A percentile compares a stretch with the other conserved stretches of the same genome.
These are phyloP conservation scores for Rubroboletus pulcherrimus DNA, from an alignment of 768 basidiomycete species.

Conservation along the genomic window DNA sequence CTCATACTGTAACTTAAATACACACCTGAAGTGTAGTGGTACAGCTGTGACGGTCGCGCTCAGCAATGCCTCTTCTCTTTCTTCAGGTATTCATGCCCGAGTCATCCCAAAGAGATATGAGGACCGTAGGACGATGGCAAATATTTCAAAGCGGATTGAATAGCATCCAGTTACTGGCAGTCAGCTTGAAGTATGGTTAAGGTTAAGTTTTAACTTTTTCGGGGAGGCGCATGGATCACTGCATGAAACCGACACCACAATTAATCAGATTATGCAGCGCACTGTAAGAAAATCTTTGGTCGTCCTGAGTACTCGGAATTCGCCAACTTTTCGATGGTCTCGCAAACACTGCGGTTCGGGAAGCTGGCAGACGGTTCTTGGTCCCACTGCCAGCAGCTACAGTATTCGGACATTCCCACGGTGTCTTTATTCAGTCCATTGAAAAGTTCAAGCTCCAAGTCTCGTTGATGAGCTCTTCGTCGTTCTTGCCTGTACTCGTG, in stretches of 20 bases:
- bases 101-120: background rate
- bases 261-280: too few relatives aligned
- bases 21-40: background rate
- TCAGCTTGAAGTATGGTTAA: too few relatives aligned
- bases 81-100: background rate
- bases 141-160: too few relatives aligned
- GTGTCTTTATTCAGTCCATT: background rate
- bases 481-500: constrained; percentile 40
- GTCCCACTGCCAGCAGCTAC: too few relatives aligned
- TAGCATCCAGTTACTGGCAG: too few relatives aligned
- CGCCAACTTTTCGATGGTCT: too few relatives aligned
- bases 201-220: too few relatives aligned
- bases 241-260: too few relatives aligned
- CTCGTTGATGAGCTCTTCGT: constrained; percentile 10
- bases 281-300: too few relatives aligned
- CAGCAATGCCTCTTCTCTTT: background rate
- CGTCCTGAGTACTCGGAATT: background rate
- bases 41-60: background rate
- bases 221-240: too few relatives aligned
- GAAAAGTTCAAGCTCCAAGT: background rate
- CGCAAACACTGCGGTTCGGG: too few relatives aligned
- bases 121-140: background rate
- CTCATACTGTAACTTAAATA: background rate
- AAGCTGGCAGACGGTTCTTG: too few relatives aligned
- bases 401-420: background rate